Evolutionary conservation across 2,329 filamentous ascomycete species (phyloP).

Genomic region (Penicillium sp.): DNA sequence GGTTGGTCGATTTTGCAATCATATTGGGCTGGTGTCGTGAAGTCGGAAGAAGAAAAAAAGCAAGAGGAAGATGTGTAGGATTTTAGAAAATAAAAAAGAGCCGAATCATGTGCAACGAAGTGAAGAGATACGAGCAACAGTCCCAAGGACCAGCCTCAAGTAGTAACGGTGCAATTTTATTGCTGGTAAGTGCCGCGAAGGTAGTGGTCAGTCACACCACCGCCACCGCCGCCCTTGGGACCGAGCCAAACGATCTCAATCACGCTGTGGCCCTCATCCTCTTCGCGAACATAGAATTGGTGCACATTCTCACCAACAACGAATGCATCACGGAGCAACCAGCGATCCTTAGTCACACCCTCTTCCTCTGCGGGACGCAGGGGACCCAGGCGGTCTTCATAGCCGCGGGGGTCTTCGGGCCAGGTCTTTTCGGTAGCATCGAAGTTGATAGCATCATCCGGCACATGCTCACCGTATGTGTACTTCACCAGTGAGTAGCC

Average conservation of each 20-base stretch:
- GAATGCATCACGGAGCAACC: slow-evolving; percentile 39
- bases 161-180: slow-evolving; percentile 18
- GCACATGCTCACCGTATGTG: slow-evolving; percentile 36
- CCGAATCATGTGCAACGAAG: slow-evolving; percentile 39
- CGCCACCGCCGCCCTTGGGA: slow-evolving; percentile 38
- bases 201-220: slow-evolving; percentile 32
- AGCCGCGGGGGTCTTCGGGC: slow-evolving; percentile 43
- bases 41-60: slow-evolving; percentile 4
- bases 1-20: slow-evolving; percentile 13
- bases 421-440: slow-evolving; percentile 46
- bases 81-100: slow-evolving; percentile 17
- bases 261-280: slow-evolving; percentile 41
- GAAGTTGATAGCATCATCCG: slow-evolving; percentile 43
- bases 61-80: slow-evolving; percentile 16
- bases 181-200: slow-evolving; percentile 29
- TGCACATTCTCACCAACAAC: slow-evolving; percentile 45
- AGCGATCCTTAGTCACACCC: slow-evolving; percentile 43
- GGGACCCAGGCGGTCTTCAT: slow-evolving; percentile 40
- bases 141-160: slow-evolving; percentile 37
- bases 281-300: slow-evolving; percentile 43
- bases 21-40: slow-evolving; percentile 20
- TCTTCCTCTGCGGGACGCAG: slow-evolving; percentile 40
- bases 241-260: slow-evolving; percentile 47
- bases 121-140: slow-evolving; percentile 27
- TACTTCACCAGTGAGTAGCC: slow-evolving; percentile 46